Evolutionary conservation across 179 eudicot species (phyloP), one percentile per base, ranked within the genome.

Genomic region (Silene vulgaris): DNA sequence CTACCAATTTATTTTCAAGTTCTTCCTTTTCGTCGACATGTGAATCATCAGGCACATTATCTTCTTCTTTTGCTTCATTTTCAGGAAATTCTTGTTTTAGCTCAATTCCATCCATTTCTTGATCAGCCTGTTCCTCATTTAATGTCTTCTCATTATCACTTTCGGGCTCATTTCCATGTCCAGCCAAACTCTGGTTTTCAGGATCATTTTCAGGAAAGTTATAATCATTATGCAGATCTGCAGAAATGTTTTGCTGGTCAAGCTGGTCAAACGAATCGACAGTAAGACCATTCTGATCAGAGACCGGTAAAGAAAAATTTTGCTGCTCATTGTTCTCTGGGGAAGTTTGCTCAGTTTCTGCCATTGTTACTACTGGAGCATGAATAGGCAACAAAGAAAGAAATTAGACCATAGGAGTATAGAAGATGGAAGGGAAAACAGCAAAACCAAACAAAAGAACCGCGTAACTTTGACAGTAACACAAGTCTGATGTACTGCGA

Each of bases 311-410:
- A 14, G 75, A 56, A 74, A 70, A 81, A 71, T 56, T 57, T 29
- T 81, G 77, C 61, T 76, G 50, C 77, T 76, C 83, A 8, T 76
- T 72, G 70, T 69, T 77, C 75, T 79, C 89, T 13, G 32, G 83
- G 74, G 80, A 77, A 71, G 48, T 78, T 50, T 74, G 84, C 76
- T 79, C 85, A 37, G 71, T 21, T 19, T 84, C 87, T 72, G 90
- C 80, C 89, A 88, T 88, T 26, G 57, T 28, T 32, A 59, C 80
- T 71, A 66, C 75, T 73, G 64, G 6, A 69, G 4, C 62, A 28
- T 16, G 32, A 17, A 32, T 9, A 17, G 23, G 3, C 0, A 67
- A 20, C 11, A 76, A 12, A 70, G 28, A 45, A 1, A 29, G 72
- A 14, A 62, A 75, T 28, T 11, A 12, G 8, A 48, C 62, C 26